Base-by-base conservation (phyloP, 305 asterid genomes). In the Petunia hybrid region DNA sequence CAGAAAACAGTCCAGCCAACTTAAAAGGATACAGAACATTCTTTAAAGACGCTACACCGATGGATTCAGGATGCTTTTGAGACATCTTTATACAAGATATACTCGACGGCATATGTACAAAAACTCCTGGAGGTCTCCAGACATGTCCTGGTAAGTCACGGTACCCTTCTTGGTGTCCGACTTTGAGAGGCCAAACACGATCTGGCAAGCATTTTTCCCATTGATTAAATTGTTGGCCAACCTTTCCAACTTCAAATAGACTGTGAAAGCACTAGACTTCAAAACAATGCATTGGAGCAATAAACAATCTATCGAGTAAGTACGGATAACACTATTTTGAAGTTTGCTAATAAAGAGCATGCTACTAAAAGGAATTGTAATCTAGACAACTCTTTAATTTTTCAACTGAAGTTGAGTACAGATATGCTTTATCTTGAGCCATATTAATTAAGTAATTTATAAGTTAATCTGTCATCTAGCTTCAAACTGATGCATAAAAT, bases 1-100 rank as follows among this genome's bases (percentile, higher is more conserved):
- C 57, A 43, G 9, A 70, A 2, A 70, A 43, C 42, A 46, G 41
- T 45, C 60, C 77, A 68, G 8, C n/a, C 55, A 31, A 75, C 77
- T 48, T 42, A 13, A 84, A 88, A 90, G 98, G 99, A 96, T 96
- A 96, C 99, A 96, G 42, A 40, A 90, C 81, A 79, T 85, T 87
- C 70, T 82, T 89, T 78, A 89, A 53, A 76, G 85, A 55, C 48
- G 84, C 53, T 80, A 74, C 89, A 66, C 86, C 89, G 70, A 80
- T 38, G 14, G 90, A 80, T 48, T 39, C 78, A 80, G 82, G 83
- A 82, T 82, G 81, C 86, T 85, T 87, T 81, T 78, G 82, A 66
- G 76, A 83, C 81, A 63, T 85, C 92, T 85, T 90, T 82, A 96
- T 89, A 87, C 94, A 89, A 62, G 99, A 90, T 78, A 94, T 82